Percentiles rank a stretch among this genome's conserved stretches.
Evolutionary conservation across 441 rosid genomes (phyloP).

Genomic region (Arabidopsis lyrata): DNA sequence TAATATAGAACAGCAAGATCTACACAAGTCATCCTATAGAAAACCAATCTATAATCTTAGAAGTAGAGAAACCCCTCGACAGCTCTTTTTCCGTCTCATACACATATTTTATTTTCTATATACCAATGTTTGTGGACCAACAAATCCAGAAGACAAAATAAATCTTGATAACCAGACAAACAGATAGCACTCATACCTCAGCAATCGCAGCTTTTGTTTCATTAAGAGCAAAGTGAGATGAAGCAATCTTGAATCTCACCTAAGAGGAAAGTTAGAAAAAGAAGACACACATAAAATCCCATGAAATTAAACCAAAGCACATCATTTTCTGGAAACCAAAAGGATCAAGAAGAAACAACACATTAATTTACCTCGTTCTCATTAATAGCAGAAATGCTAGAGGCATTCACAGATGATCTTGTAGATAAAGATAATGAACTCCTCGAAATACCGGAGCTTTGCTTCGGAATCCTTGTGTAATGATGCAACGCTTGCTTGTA

Average conservation of each 20-base stretch:
- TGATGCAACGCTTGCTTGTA: conserved; percentile 92
- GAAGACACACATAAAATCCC: conserved; percentile 16
- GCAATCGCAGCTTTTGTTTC: conserved; percentile 82
- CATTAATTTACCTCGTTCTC: conserved; percentile 76
- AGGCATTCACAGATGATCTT: conserved; percentile 86
- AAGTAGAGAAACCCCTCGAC: neutral
- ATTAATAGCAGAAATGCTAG: conserved; percentile 65
- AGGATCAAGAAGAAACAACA: conserved; percentile 17
- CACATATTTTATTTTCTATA: neutral
- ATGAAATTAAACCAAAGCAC: neutral
- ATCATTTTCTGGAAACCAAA: conserved; percentile 3
- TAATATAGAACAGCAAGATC: neutral
- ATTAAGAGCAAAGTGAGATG: conserved; percentile 75
- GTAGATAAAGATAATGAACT: conserved; percentile 70
- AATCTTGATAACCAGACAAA: conserved; percentile 18
- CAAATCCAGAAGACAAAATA: conserved; percentile 1
- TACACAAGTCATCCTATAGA: neutral
- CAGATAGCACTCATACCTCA: conserved; percentile 61
- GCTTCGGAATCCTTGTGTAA: conserved; percentile 76
- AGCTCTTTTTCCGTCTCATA: neutral
- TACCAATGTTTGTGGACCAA: conserved; percentile 16
- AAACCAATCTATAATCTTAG: conserved; percentile 21
- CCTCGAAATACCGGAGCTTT: conserved; percentile 67
- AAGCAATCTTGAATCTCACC: conserved; percentile 96
- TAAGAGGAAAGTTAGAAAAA: conserved; percentile 37